Evolutionary conservation across 179 eudicot species (phyloP).

Genomic region (Drosera spatulata): DNA sequence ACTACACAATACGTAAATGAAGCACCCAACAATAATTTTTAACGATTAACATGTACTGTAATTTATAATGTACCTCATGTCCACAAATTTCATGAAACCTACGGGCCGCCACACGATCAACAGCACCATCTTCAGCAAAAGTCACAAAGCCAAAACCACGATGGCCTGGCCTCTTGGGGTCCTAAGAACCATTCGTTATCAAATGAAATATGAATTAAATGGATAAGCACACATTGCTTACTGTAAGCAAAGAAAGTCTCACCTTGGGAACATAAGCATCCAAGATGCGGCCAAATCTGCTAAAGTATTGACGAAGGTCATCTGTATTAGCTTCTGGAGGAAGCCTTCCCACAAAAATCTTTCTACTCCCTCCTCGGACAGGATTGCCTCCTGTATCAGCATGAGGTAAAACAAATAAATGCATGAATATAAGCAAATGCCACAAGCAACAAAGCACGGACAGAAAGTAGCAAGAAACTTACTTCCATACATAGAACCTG

Average conservation of each 20-base stretch:
- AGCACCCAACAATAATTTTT: no score
- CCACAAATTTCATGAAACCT: slow-evolving; percentile 94
- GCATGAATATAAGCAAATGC: background rate
- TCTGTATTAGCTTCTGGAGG: slow-evolving; percentile 91
- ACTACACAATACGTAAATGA: no score
- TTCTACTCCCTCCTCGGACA: slow-evolving; percentile 70
- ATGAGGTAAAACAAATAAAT: background rate
- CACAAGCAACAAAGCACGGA: background rate
- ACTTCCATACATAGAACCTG: slow-evolving; percentile 81
- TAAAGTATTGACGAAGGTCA: slow-evolving; percentile 87
- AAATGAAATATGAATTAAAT: no score
- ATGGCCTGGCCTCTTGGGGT: slow-evolving; percentile 92
- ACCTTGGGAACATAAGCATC: slow-evolving; percentile 98
- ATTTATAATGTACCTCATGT: slow-evolving; percentile 50
- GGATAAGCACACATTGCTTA: no score
- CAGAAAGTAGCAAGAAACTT: slow-evolving; percentile 16
- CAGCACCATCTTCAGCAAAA: slow-evolving; percentile 93
- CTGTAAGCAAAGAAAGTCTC: slow-evolving; percentile 6
- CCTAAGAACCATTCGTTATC: slow-evolving; percentile 22
- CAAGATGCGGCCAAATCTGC: slow-evolving; percentile 85
- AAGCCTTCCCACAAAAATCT: slow-evolving; percentile 95
- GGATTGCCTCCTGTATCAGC: slow-evolving; percentile 33
- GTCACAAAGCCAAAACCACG: slow-evolving; percentile 99
- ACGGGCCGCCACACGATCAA: slow-evolving; percentile 75
- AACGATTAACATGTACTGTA: no score